Evolutionary conservation across 2,329 filamentous ascomycete genomes (phyloP).

Genomic region (Nemania diffusa): DNA sequence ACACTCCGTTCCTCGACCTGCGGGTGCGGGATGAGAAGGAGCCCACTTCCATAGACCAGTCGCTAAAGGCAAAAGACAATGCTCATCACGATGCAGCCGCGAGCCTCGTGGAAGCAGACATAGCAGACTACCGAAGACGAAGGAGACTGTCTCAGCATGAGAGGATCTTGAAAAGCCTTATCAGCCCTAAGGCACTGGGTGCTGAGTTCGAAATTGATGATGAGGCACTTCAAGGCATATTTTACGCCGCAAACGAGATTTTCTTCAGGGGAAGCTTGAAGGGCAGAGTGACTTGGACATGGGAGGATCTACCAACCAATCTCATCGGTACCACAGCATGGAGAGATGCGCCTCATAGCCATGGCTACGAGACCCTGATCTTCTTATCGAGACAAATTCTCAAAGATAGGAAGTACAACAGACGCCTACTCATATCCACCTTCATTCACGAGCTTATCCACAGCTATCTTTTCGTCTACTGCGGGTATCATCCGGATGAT

Average conservation of each 20-base stretch:
- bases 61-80: constrained; percentile 56
- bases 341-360: constrained; percentile 56
- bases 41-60: constrained; percentile 43
- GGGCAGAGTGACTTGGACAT: constrained; percentile 70
- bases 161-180: constrained; percentile 67
- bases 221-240: constrained; percentile 66
- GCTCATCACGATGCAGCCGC: constrained; percentile 61
- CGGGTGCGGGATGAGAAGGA: constrained; percentile 35
- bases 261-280: constrained; percentile 69
- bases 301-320: constrained; percentile 67
- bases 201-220: constrained; percentile 66
- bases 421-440: constrained; percentile 70
- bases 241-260: constrained; percentile 69
- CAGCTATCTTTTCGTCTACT: constrained; percentile 72
- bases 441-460: constrained; percentile 75
- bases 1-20: constrained; percentile 32
- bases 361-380: constrained; percentile 71
- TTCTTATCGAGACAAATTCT: constrained; percentile 69
- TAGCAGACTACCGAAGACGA: constrained; percentile 57
- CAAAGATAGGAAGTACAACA: constrained; percentile 64
- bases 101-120: constrained; percentile 59
- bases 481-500: constrained; percentile 65
- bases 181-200: constrained; percentile 60
- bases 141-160: constrained; percentile 63
- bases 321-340: constrained; percentile 73